A percentile compares a stretch with the other conserved stretches of the same genome.
Evolutionary conservation across 495 filamentous ascomycete genomes (phyloP).

Genomic region (Aspergillus kassunensis): DNA sequence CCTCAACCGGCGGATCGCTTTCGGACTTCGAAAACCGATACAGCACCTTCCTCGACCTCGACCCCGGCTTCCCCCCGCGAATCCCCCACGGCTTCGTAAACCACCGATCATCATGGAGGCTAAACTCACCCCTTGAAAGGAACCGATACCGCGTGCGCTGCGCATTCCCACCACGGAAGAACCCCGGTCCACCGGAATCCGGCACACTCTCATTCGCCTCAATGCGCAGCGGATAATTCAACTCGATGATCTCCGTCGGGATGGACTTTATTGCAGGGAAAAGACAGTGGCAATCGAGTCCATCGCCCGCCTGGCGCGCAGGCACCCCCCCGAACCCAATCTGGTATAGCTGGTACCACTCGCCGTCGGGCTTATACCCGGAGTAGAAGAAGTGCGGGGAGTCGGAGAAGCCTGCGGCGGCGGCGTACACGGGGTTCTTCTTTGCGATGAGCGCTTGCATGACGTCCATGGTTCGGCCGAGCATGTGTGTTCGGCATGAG

Average conservation of each 20-base stretch:
- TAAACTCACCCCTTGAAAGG: conserved; percentile 42
- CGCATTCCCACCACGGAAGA: conserved; percentile 46
- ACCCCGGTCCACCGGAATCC: conserved; percentile 45
- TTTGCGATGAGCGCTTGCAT: conserved; percentile 47
- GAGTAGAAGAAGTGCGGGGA: conserved; percentile 51
- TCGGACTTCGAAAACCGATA: conserved; percentile 37
- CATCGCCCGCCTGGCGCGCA: conserved; percentile 45
- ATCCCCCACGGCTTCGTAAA: conserved; percentile 51
- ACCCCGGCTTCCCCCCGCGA: conserved; percentile 43
- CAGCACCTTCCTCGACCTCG: conserved; percentile 38
- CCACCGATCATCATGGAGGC: conserved; percentile 49
- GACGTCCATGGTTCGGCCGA: conserved; percentile 45
- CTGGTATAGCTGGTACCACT: conserved; percentile 51
- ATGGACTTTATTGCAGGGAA: conserved; percentile 52
- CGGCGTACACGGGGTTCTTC: conserved; percentile 43
- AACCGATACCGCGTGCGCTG: conserved; percentile 48
- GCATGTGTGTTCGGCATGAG: conserved; percentile 46
- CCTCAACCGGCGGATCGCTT: conserved; percentile 23
- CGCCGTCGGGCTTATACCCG: conserved; percentile 45
- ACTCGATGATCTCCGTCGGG: conserved; percentile 47
- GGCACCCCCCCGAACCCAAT: conserved; percentile 51
- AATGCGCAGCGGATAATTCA: conserved; percentile 47
- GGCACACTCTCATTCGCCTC: conserved; percentile 48
- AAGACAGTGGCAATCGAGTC: conserved; percentile 48
- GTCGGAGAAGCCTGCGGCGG: conserved; percentile 48